Percentiles rank a stretch among this genome's conserved stretches.
Evolutionary conservation across 164 flowering plant species (phyloP).

Genomic region (Sedum album): DNA sequence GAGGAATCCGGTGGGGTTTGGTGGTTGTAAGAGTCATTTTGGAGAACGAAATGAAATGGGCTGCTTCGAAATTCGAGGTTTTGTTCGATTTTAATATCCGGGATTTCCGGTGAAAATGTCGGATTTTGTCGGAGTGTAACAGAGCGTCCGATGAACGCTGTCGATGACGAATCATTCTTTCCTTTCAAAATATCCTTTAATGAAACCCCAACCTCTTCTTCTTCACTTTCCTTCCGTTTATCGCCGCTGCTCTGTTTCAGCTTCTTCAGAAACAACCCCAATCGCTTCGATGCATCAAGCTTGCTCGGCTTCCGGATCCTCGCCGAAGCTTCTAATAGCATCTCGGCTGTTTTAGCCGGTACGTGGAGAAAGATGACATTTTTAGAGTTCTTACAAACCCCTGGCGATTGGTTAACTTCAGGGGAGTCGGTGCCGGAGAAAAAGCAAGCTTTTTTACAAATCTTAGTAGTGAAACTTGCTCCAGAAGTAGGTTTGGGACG

Average conservation of each 20-base stretch:
- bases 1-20: background rate
- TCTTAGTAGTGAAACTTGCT: slow-evolving; percentile 13
- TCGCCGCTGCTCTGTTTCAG: slow-evolving; percentile 14
- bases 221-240: background rate
- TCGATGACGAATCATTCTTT: background rate
- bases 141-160: slow-evolving; percentile 2
- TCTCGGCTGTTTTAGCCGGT: slow-evolving; percentile 55
- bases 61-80: background rate
- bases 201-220: background rate
- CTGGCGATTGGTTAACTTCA: slow-evolving; percentile 38
- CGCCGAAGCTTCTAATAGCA: slow-evolving; percentile 65
- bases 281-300: slow-evolving; percentile 27
- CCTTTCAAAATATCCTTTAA: background rate
- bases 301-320: slow-evolving; percentile 44
- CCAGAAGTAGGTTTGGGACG: slow-evolving; percentile 19
- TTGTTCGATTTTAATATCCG: background rate
- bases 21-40: background rate
- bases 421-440: slow-evolving; percentile 39
- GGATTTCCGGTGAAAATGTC: background rate
- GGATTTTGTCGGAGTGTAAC: slow-evolving; percentile 12
- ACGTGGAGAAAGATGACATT: slow-evolving; percentile 40
- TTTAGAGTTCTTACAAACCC: slow-evolving; percentile 16
- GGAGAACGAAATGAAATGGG: background rate
- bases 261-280: slow-evolving; percentile 28
- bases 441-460: slow-evolving; percentile 54